Evolutionary conservation across 768 basidiomycete species (phyloP).

Genomic region (Gymnopilus junonius): DNA sequence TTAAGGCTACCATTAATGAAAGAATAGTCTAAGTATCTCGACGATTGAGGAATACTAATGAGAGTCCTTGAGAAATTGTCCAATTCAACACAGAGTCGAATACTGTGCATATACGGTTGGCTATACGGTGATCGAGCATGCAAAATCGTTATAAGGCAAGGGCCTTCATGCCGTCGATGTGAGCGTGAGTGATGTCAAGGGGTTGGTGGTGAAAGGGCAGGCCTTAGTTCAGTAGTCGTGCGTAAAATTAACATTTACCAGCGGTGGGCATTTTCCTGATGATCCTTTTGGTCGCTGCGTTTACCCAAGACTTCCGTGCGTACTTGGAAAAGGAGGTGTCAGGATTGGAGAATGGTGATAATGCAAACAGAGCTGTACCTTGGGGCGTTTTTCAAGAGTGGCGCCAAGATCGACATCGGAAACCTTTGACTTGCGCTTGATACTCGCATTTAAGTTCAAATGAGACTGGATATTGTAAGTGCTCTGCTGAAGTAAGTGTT

Average conservation of each 20-base stretch:
- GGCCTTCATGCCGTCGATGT: too few species aligned
- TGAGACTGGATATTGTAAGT: background rate
- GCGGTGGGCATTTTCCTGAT: background rate
- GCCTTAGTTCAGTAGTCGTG: too few species aligned
- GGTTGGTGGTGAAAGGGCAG: too few species aligned
- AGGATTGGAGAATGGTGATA: background rate
- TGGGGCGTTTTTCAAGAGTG: slow-evolving; percentile 42
- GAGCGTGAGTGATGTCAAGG: too few species aligned
- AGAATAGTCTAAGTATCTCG: background rate
- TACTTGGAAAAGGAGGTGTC: slow-evolving; percentile 12
- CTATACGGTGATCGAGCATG: too few species aligned
- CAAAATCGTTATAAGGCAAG: too few species aligned
- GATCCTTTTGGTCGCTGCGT: background rate
- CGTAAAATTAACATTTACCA: background rate
- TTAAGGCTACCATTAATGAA: background rate
- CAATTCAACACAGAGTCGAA: background rate
- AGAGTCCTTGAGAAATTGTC: too few species aligned
- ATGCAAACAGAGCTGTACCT: slow-evolving; percentile 25
- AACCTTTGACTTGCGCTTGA: slow-evolving; percentile 40
- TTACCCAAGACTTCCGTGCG: slow-evolving; percentile 22
- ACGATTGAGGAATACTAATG: background rate
- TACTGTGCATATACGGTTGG: too few species aligned
- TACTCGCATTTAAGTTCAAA: slow-evolving; percentile 29
- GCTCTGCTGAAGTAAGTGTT: slow-evolving; percentile 4
- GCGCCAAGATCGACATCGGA: slow-evolving; percentile 24